Base-by-base conservation (phyloP, 805 yeast genomes). In the Candida manassasensis region DNA sequence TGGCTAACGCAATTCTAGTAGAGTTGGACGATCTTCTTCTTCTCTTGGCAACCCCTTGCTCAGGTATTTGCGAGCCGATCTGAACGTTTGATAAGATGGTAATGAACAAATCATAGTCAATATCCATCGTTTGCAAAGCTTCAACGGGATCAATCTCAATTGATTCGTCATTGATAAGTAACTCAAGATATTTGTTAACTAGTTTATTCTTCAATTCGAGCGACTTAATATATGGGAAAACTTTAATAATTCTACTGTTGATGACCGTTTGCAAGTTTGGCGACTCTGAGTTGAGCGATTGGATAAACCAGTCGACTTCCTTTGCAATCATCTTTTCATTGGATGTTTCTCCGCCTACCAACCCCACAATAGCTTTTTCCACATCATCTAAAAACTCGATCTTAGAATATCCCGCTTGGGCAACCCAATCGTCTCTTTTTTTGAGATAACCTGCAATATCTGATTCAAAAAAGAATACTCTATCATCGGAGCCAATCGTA, bases 1-100 rank as follows among this genome's bases (percentile, higher is more conserved):
- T 79, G 36, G 81, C 77, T 68, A 81, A 73, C n/a, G 81, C 82
- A 49, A 79, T 88, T 51, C 77, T 81, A 1, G 90, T 72, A 11
- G 84, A 71, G 19, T 86, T 79, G 2, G 93, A 80, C 1, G 93
- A 81, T 64, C 97, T 75, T 69, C 96, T 79, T 53, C 70, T 62
- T 61, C 96, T 77, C 58, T 86, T 85, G 11, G 87, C 78, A 15
- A 78, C 67, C 24, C 67, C 67, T 40, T 61, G 71, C 35, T 67
- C 71, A 3, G 74, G 73, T 6, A 64, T 47, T 30, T 60, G 58
- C 7, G 71, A 53, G 34, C 73, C 75, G 28, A 82, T 71, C 51
- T 75, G 80, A 41, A 78, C 79, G 18, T 73, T 73, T 21, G 71
- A 67, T 39, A 89, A 67, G 15, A 85, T 55, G 5, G 73, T 66